Base-by-base conservation (phyloP, 176 grass and related monocot genomes). In the Avena sativa region DNA sequence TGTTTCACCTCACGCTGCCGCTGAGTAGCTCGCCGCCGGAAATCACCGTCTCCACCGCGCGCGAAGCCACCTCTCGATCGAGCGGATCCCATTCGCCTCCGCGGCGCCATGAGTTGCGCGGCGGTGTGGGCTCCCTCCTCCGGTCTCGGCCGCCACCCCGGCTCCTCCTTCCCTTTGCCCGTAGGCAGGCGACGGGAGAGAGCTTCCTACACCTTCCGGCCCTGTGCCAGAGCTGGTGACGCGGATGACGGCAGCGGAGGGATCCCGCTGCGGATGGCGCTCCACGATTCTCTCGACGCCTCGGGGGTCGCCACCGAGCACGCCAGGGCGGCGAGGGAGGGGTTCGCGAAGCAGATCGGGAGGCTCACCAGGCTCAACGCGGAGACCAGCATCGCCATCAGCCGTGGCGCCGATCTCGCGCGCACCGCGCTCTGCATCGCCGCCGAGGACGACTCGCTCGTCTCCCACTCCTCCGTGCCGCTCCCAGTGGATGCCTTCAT, bases 391-490 rank as follows among this genome's bases (percentile, higher is more conserved):
- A 95, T 95, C 74, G 88, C 89, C 32, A 74, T 95, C 70, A 91
- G 91, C 86, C 82, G 84, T 17, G 90, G 91, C 11, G 21, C 91
- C 13, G 91, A 98, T 74, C 96, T 98, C 9, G 96, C 90, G 8
- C 89, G 83, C 65, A 84, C 89, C n/a, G 91, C 90, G 30, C 89
- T 98, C 78, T 85, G 89, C 62, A 66, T 95, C 32, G 93, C 90
- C 4, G 93, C 89, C 78, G 96, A 98, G 89, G 93, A 95, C 63
- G 93, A 95, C 69, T 95, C 93, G 34, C 96, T 95, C 51, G 86
- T 94, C 40, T 98, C 96, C 9, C 96, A 98, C 79, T 95, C 96
- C 25, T 94, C 96, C 10, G 93, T 92, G 38, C 84, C 96, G 57
- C 88, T 98, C 11, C 96, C 93, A 8, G 96, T 98, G 3, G 89